Conservation (phyloP, 2,329 filamentous ascomycete species). For the Fusarium sublunatum region DNA sequence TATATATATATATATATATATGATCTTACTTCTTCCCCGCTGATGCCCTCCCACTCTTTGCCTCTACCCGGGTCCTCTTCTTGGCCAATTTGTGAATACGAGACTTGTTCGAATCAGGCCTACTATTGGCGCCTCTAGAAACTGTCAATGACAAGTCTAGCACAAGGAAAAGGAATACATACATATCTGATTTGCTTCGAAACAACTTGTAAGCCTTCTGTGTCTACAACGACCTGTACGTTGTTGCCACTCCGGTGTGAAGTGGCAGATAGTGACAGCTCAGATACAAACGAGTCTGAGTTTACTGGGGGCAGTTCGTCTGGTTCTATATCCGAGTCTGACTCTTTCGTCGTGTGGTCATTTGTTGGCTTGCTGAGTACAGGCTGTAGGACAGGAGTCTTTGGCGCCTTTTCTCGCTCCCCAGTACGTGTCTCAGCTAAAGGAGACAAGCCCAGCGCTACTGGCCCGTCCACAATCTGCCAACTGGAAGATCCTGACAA, state of each 20-base stretch:
- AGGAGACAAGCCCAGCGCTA: background rate
- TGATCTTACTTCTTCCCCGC: too few relatives aligned
- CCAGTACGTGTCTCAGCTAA: background rate
- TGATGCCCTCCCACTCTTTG: background rate
- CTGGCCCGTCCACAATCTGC: constrained; percentile 5
- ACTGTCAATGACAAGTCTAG: background rate
- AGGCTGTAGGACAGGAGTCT: constrained; percentile 1
- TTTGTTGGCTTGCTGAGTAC: background rate
- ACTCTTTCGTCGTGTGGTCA: fast-evolving
- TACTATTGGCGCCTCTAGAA: background rate
- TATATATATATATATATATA: too few relatives aligned
- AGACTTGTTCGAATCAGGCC: background rate
- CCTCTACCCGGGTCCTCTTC: background rate
- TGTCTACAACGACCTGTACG: background rate
- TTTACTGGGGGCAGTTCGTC: background rate
- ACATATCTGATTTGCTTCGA: constrained; percentile 1
- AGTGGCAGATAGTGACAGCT: constrained; percentile 3
- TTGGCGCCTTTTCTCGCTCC: background rate
- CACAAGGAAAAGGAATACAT: background rate
- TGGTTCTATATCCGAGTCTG: background rate
- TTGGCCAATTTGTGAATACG: background rate
- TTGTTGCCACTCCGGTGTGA: background rate
- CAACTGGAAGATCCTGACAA: constrained; percentile 10
- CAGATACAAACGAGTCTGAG: constrained; percentile 20
- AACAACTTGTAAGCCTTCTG: background rate